Conservation (phyloP, 306 rosid genomes). For the Fragaria vesca region DNA sequence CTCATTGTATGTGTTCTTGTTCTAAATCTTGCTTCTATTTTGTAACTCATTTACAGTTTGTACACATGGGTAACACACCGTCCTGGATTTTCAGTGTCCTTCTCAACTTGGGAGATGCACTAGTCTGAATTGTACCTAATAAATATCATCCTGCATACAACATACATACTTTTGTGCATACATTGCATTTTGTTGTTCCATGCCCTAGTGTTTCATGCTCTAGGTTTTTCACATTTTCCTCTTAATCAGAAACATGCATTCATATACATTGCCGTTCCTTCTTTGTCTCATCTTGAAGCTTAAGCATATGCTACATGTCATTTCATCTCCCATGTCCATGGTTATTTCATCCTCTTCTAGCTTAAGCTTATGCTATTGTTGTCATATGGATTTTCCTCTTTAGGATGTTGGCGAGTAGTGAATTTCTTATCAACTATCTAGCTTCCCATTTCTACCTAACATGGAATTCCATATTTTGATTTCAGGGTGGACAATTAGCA, state of each 20-base stretch:
- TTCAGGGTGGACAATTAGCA: constrained; percentile 88
- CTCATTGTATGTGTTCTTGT: constrained; percentile 4
- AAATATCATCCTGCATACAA: no score
- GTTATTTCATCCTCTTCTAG: not conserved
- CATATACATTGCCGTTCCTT: not conserved
- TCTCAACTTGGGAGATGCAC: no score
- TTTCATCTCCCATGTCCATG: constrained; percentile 1
- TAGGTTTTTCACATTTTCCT: not conserved
- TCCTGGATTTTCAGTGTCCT: not conserved
- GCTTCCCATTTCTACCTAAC: constrained; percentile 19
- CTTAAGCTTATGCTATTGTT: not conserved
- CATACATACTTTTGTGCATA: no score
- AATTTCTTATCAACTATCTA: not conserved
- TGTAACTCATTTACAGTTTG: not conserved
- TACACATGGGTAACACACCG: not conserved
- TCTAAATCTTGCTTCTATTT: not conserved
- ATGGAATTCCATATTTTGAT: constrained; percentile 19
- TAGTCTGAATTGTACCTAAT: no score
- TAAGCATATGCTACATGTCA: not conserved
- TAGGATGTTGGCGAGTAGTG: not conserved
- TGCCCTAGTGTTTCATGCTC: constrained; percentile 1
- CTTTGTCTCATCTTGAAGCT: not conserved
- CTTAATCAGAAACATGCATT: not conserved
- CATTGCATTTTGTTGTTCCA: not conserved
- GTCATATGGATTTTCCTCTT: not conserved